Base-by-base conservation (phyloP, 768 basidiomycete species). In the Mycena sanguinolenta region DNA sequence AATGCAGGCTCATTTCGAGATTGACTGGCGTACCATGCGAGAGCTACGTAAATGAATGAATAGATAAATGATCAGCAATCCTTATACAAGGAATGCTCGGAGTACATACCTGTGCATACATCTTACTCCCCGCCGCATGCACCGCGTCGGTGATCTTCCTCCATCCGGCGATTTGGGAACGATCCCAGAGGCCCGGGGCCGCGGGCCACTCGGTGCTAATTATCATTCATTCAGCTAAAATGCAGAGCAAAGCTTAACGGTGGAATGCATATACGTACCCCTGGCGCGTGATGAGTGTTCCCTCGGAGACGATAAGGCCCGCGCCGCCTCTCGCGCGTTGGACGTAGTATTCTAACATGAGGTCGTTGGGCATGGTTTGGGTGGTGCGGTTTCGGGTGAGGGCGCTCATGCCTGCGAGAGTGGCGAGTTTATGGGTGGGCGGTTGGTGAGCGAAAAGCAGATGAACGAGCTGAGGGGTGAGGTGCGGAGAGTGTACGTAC, bases 311-410 rank as follows among this genome's bases (percentile, higher is more conserved):
- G 52, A 83, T 80, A 21, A 84, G 73, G 5, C 83, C 81, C 6
- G 80, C 80, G 27, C 81, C 82, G 2, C 80, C 80, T 8, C 58
- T 63, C 6, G 82, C 83, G 14, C 84, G 81, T 67, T 84, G 83
- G 13, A 59, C 69, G 63, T 84, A 85, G 70, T 84, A 83, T 66
- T 83, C 77, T 19, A 67, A 70, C 74, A 79, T 83, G 55, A 77
- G 58, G 30, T 78, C 76, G 66, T 79, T 84, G 21, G 83, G 81
- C 23, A 84, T 72, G 21, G 78, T 77, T 13, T 67, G 75, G 21
- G 75, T 70, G 8, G 80, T 75, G 14, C 82, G 80, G 60, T 78
- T 82, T 21, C 84, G 78, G 13, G 82, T 84, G 46, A 85, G 70
- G 0, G 82, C 76, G 58, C 80, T 76, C 79, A 84, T 80, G 12